phyloP scores from a whole-genome alignment of 2,329 filamentous ascomycete species.

The Hypoxylon sp. region DNA sequence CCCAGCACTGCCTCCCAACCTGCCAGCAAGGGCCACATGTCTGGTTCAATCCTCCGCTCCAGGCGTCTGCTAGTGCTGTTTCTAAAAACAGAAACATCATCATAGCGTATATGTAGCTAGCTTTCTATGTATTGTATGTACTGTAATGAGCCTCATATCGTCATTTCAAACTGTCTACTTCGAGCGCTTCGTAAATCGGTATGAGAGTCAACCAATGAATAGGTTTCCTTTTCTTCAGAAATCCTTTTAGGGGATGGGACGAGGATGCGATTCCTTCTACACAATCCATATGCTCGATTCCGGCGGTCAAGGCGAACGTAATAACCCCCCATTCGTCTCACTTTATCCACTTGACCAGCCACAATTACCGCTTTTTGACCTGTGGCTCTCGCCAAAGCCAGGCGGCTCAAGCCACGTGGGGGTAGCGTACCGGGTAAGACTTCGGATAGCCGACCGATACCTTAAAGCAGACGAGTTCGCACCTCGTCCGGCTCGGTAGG shows the following conservation, averaged over 20 bases:
- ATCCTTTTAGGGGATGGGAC: background rate
- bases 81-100: constrained; percentile 33
- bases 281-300: background rate
- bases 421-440: background rate
- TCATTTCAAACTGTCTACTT: background rate
- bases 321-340: background rate
- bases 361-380: constrained; percentile 4
- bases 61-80: constrained; percentile 15
- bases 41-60: constrained; percentile 5
- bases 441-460: background rate
- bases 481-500: background rate
- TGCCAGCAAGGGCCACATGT: constrained; percentile 11
- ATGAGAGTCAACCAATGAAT: background rate
- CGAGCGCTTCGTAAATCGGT: background rate
- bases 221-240: background rate
- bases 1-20: constrained; percentile 22
- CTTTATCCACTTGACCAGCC: constrained; percentile 2
- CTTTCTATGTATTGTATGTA: background rate
- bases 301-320: constrained; percentile 5
- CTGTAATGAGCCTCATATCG: constrained; percentile 12
- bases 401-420: constrained; percentile 9
- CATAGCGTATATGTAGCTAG: background rate
- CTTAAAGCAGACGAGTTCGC: background rate
- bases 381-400: background rate
- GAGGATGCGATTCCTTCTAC: constrained; percentile 1